Evolutionary conservation across 495 filamentous ascomycete genomes (phyloP), one percentile per base, ranked within the genome.

Genomic region (Penicillium coffeae): DNA sequence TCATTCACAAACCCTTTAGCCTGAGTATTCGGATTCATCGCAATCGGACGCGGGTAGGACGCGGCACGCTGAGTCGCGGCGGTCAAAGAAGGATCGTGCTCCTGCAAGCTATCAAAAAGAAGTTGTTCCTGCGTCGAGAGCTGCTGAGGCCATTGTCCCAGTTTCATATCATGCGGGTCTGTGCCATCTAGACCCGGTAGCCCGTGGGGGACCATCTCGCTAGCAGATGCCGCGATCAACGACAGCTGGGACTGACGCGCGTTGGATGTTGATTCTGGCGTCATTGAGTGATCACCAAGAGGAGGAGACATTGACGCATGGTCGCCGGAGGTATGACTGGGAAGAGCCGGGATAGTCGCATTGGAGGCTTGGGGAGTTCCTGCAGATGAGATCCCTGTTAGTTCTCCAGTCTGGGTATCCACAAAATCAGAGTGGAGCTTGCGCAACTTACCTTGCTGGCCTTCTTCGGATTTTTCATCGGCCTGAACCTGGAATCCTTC

Each of bases 1-100:
- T 82, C 80, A 36, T 80, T 73, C 16, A 72, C 76, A 51, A 81
- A 83, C 18, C 77, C 77, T 25, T 77, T 78, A 16, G 78, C 73
- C 43, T 75, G 68, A 8, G 72, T 68, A 42, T 73, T 74, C 3
- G 74, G 71, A 48, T 79, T 79, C 68, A 80, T 78, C 2, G 78
- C 77, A 59, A 80, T 77, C 2, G 78, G 76, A 14, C 77, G 69
- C 3, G 76, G 76, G 48, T 73, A 76, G 0, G 71, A 57, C 1
- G 72, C 69, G 16, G 73, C 73, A 32, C 72, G 65, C 53, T 74
- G 71, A 1, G 70, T 74, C 16, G 68, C 65, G 36, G 73, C 66
- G 42, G 75, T 70, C 50, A 76, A 55, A 5, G 71, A 63, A 1
- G 71, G 72, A 40, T 74, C 71, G 50, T 73, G 69, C 38, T 72